Base-by-base conservation (phyloP, 2,329 filamentous ascomycete genomes). In the Truncatella angustata region DNA sequence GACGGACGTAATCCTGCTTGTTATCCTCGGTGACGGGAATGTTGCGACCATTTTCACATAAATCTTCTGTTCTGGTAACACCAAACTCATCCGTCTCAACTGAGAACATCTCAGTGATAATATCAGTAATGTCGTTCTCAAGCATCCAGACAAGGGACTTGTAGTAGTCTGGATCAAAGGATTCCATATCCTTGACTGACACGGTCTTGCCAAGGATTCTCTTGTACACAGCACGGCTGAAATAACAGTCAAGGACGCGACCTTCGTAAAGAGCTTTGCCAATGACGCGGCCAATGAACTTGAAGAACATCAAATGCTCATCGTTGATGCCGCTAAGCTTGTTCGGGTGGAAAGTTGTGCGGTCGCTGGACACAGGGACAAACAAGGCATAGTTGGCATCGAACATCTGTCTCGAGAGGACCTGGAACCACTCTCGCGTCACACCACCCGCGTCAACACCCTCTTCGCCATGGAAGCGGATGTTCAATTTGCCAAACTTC, bases 111-210 rank as follows among this genome's bases (percentile, higher is more conserved):
- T 99, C 93, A 3, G 90, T 94, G 63, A 97, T 94, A 64, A 97
- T 91, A 65, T 97, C 94, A 4, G 92, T 96, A 62, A 99, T 99
- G 66, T 99, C 93, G 64, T 99, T 97, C 67, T 96, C 90, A 53
- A 97, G 79, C 86, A 99, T 97, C 95, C 95, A 99, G 55, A 94
- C 85, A 20, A 99, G 81, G 12, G 93, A 97, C 71, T 97, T 99
- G 83, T 97, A 97, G 75, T 99, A 99, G 64, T 99, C 93, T 3
- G 96, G 86, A 69, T 99, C 94, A 56, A 99, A 88, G 20, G 92
- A 97, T 71, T 99, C 94, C 91, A 99, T 97, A 65, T 99, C 94
- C 76, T 99, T 99, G 71, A 99, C 88, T 7, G 92, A 97, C 36
- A 97, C 93, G 3, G 90, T 85, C 69, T 95, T 96, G 67, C 94